Evolutionary conservation across 306 rosid species (phyloP), one percentile per base, ranked within the genome.

Genomic region (Rubus idaeus): DNA sequence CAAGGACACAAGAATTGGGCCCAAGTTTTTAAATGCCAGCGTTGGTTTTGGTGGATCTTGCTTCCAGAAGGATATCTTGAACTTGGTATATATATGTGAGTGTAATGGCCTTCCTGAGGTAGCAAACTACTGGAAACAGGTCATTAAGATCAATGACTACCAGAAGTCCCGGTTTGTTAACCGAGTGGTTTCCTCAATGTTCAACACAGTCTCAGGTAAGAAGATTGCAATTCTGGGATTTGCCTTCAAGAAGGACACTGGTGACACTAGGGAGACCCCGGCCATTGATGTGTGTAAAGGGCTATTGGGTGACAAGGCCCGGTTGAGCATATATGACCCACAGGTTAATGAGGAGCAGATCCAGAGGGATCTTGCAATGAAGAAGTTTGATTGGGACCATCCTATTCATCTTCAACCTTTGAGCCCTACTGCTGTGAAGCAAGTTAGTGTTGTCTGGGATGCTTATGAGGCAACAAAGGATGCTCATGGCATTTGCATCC

Each of bases 31-130:
- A 77, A 93, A 89, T 62, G 98, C 98, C 40, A 93, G 98, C 37
- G 98, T 89, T 70, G 98, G 98, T 17, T 93, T 93, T 61, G 98
- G 98, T 21, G 98, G 98, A 41, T 93, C 98, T 6, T 93, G 98
- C 86, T 93, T 93, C 79, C 98, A 93, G 84, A 93, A 93, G 89
- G 98, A 93, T 60, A 93, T 93, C 50, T 73, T 93, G 87, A 93
- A 93, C 88, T 75, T 93, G 83, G 93, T 93, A 55, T 93, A 93
- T 62, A 93, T 93, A 82, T 93, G 98, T 18, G 97, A 93, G 82
- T 93, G 98, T 83, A 89, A 93, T 69, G 98, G 98, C 79, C 97
- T 93, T 79, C 92, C 97, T 0, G 98, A 91, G 82, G 98, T 93
- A 10, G 97, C 98, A 46, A 88, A 89, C 65, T 91, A 93, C 84